phyloP scores from a whole-genome alignment of 306 rosid species.

The Chamaecrista fasciculata region DNA sequence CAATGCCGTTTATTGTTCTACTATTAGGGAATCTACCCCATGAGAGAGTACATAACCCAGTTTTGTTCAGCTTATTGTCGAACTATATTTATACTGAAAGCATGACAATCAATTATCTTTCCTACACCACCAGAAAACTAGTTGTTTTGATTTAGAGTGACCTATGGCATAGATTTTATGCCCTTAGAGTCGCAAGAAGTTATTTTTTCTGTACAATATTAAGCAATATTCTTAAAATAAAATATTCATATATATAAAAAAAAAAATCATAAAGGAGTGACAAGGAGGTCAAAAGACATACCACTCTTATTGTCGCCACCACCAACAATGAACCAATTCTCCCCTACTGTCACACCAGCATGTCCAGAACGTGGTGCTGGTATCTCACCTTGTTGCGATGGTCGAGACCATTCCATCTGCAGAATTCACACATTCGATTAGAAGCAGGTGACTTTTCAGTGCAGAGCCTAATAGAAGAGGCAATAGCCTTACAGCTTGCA shows the following conservation, averaged over 20 bases:
- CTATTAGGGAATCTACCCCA: not conserved
- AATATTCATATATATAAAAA: not conserved
- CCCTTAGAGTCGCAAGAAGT: not conserved
- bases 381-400: constrained; percentile 79
- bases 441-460: constrained; percentile 19
- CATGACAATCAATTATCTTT: not conserved
- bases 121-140: not conserved
- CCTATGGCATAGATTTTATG: not conserved
- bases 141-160: constrained; percentile 2
- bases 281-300: constrained; percentile 33
- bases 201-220: not conserved
- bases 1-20: not conserved
- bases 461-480: constrained; percentile 16
- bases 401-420: constrained; percentile 94
- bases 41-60: not conserved
- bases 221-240: constrained; percentile 16
- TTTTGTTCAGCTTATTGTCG: not conserved
- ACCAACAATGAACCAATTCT: constrained; percentile 95
- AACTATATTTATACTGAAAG: not conserved
- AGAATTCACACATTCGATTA: constrained; percentile 29
- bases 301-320: constrained; percentile 96
- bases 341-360: constrained; percentile 83
- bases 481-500: constrained; percentile 66
- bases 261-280: constrained; percentile 12
- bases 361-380: constrained; percentile 92